Evolutionary conservation across 306 rosid species (phyloP).

Genomic region (barrel medic (Medicago truncatula)): MtrunA17r5.0-ANR NC_053049.1:4122501-4123000

Average conservation of each 20-base stretch:
- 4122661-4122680: background rate
- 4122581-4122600: background rate
- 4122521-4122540: background rate
- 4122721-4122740: background rate
- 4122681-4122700: background rate
- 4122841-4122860: too few species aligned
- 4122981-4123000: background rate
- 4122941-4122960: background rate
- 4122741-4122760: background rate
- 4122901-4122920: too few species aligned
- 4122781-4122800: too few species aligned
- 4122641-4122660: background rate
- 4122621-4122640: background rate
- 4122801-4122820: too few species aligned
- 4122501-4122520: background rate
- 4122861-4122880: too few species aligned
- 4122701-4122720: background rate
- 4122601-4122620: background rate
- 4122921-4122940: background rate
- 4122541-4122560: background rate
- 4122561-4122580: background rate
- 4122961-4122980: conserved; percentile 4
- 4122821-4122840: too few species aligned
- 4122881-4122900: too few species aligned
- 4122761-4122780: too few species aligned